Evolutionary conservation across 768 basidiomycete species (phyloP).

Genomic region (Boletellus ananiceps): DNA sequence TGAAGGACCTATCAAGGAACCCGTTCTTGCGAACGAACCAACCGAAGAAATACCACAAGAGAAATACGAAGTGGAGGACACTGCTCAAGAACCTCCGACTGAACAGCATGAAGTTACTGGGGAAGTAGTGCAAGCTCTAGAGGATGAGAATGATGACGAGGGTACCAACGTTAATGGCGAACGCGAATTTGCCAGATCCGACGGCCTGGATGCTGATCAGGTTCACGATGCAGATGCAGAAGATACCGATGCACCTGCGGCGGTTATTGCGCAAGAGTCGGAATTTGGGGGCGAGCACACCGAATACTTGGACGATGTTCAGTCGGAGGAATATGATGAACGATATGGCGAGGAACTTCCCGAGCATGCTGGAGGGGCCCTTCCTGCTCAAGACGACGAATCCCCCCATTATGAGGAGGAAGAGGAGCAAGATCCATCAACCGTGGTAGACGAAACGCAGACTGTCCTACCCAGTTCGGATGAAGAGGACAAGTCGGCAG

Average conservation of each 20-base stretch:
- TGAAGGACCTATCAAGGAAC: slow-evolving; percentile 6
- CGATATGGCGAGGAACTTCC: slow-evolving; percentile 33
- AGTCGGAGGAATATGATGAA: slow-evolving; percentile 35
- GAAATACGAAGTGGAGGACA: slow-evolving; percentile 3
- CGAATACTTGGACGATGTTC: slow-evolving; percentile 31
- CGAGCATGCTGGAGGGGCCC: slow-evolving; percentile 23
- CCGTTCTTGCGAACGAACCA: not conserved
- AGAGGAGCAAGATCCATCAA: slow-evolving; percentile 16
- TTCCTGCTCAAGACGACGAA: slow-evolving; percentile 15
- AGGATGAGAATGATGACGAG: slow-evolving; percentile 21
- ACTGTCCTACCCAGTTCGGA: slow-evolving; percentile 8
- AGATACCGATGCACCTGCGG: slow-evolving; percentile 21
- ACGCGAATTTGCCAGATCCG: slow-evolving; percentile 13
- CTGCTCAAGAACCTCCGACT: slow-evolving; percentile 7
- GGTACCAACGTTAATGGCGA: slow-evolving; percentile 16
- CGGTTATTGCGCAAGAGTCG: slow-evolving; percentile 5
- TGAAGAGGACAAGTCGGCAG: slow-evolving; percentile 9
- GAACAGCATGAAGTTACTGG: slow-evolving; percentile 17
- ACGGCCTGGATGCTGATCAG: slow-evolving; percentile 28
- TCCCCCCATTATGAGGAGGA: slow-evolving; percentile 22
- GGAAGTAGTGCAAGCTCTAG: slow-evolving; percentile 14
- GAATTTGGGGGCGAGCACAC: slow-evolving; percentile 30
- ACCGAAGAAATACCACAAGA: slow-evolving; percentile 10
- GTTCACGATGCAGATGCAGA: slow-evolving; percentile 19
- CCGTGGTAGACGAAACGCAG: slow-evolving; percentile 18